Conservation (phyloP, 495 filamentous ascomycete species). For the Neurospora tetraspora region DNA sequence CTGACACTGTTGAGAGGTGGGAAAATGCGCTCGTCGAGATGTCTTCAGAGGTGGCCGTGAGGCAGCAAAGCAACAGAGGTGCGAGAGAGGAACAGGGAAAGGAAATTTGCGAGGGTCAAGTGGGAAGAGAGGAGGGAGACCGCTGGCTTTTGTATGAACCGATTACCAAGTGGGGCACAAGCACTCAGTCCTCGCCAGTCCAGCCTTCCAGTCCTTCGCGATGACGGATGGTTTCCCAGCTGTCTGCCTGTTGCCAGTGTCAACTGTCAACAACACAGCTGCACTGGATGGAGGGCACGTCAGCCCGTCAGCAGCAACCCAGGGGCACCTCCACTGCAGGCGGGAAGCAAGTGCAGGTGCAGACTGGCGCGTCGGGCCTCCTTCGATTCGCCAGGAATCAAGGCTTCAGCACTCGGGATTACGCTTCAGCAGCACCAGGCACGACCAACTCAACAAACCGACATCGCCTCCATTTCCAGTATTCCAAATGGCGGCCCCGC, state of each 20-base stretch:
- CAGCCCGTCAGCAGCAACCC: neutral
- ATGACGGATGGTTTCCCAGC: neutral
- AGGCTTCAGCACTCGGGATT: neutral
- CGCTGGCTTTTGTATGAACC: constrained; percentile 21
- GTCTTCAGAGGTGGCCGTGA: neutral
- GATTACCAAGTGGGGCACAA: constrained; percentile 8
- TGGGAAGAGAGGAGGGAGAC: constrained; percentile 6
- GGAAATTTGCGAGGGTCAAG: neutral
- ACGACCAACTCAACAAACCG: neutral
- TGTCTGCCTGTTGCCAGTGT: neutral
- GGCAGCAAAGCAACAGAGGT: neutral
- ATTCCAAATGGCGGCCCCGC: neutral
- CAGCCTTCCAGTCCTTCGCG: neutral
- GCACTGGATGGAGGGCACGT: neutral
- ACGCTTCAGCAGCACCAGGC: neutral
- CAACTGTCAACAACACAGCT: neutral
- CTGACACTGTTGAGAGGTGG: neutral
- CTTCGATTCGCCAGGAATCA: neutral
- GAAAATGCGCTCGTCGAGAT: neutral
- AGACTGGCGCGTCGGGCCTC: neutral
- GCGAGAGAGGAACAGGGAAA: neutral
- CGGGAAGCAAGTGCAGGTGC: neutral
- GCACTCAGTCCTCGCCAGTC: neutral
- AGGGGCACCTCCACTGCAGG: neutral
- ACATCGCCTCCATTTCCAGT: neutral